Base-by-base conservation (phyloP, 192 early-diverging fungal genomes). In the Irineochytrium annulatum region DNA sequence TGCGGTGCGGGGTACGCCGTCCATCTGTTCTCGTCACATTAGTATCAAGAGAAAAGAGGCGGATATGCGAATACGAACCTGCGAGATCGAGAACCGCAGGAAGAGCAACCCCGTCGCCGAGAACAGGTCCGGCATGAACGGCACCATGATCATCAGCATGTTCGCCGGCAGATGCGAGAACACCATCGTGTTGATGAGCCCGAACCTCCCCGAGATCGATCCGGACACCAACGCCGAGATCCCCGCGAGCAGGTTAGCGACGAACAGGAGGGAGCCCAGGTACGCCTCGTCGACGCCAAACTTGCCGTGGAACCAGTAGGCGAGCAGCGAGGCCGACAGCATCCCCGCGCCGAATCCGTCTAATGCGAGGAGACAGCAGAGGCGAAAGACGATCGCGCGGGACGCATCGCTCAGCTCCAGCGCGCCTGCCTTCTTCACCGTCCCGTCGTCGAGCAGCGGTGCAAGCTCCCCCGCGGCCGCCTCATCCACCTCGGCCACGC, bases 161-260 rank as follows among this genome's bases (percentile, higher is more conserved):
- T 56, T 65, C 2, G 61, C 39, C 8, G 67, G 67, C 1, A 69
- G 55, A 34, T 69, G 67, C 14, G 67, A 64, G 30, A 65, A 68
- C n/a, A 60, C 57, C 57, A 60, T 69, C 4, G 61, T 65, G 16
- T 62, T 61, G 52, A 69, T 55, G 1, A 69, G 60, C 20, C 67
- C 67, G 30, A 69, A n/a, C 14, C 44, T 11, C 17, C 27, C 14
- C 19, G 30, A 45, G 34, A 69, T 46, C 32, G 20, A 55, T 5
- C 53, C 53, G 3, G 67, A 60, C 6, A 57, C 20, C 20, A 69
- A 29, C 1, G 43, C 26, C 6, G 39, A 46, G 11, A 65, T 13
- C 8, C 60, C 67, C 16, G 67, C 60, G 16, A 63, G 19, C 31
- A 69, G 55, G 30, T 61, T 63, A 16, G 54, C 43, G 4, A 57